Percentiles rank a stretch among this genome's conserved stretches.
These are phyloP conservation scores for Pneumocystis sp. DNA, from an alignment of 1,139 yeast species.

Conservation along the genomic window DNA sequence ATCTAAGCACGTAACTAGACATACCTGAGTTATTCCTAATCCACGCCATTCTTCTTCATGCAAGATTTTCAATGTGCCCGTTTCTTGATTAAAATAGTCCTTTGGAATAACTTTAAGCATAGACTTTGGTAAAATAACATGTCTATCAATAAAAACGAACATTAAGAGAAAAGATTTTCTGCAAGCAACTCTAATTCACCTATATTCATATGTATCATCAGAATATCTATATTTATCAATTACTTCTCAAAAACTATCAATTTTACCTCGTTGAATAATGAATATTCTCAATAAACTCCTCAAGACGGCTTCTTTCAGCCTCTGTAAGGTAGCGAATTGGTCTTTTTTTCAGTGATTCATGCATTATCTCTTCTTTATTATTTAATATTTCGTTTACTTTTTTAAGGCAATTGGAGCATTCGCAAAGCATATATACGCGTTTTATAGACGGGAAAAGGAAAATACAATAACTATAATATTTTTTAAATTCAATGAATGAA, in stretches of 20 bases:
- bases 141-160: slow-evolving; percentile 32
- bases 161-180: background rate
- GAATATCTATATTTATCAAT: slow-evolving; percentile 37
- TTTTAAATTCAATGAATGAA: background rate
- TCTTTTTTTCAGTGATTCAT: background rate
- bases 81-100: slow-evolving; percentile 87
- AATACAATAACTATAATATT: background rate
- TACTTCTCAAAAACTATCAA: background rate
- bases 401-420: background rate
- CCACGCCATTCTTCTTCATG: slow-evolving; percentile 98
- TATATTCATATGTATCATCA: slow-evolving; percentile 69
- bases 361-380: background rate
- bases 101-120: slow-evolving; percentile 93
- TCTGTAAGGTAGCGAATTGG: slow-evolving; percentile 55
- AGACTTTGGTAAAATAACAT: slow-evolving; percentile 90
- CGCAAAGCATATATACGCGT: background rate
- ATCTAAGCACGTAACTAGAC: background rate
- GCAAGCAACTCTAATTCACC: slow-evolving; percentile 2
- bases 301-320: slow-evolving; percentile 68
- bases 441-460: background rate
- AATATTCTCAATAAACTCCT: slow-evolving; percentile 84
- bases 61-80: slow-evolving; percentile 81
- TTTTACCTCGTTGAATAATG: slow-evolving; percentile 74
- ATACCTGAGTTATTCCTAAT: slow-evolving; percentile 73
- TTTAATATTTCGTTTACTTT: background rate